Base-by-base conservation (phyloP, 2,329 filamentous ascomycete genomes). In the Aspergillus quadrilineatus region DNA sequence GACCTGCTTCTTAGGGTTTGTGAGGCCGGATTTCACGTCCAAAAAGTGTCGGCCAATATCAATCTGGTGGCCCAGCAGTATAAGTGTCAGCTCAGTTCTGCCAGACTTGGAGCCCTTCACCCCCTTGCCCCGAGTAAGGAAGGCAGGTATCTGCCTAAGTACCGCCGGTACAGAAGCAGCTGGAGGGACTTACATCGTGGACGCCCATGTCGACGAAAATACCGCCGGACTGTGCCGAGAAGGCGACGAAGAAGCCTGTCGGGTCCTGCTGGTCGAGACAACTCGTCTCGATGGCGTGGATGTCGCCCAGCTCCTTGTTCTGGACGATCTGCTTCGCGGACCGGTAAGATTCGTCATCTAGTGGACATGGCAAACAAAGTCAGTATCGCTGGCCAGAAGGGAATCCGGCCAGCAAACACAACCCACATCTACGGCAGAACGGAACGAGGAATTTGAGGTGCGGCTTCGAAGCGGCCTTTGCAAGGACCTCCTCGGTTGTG, bases 181-280 rank as follows among this genome's bases (percentile, higher is more conserved):
- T 26, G 10, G 12, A 34, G 30, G 48, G 58, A 59, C 70, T 67
- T n/a, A 69, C 66, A 15, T 65, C 64, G 52, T 72, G 69, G 41
- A 71, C 63, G 30, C 69, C 68, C 53, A 71, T 66, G 55, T 71
- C 69, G 46, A 71, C 58, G 59, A 71, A 71, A 48, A 71, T 70
- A 7, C 69, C 69, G 12, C 69, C 69, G 8, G 69, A 71, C 50
- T 66, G 65, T 49, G 62, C 69, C 9, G 69, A 70, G 48, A 71
- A 71, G 28, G 65, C 52, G n/a, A 71, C 67, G 36, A 71, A 71
- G 45, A 71, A 71, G 29, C 63, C 69, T 68, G 22, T 57, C 22
- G 55, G 55, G 14, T 57, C 55, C 32, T 41, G 32, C 50, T 49
- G 44, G n/a, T 57, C 55, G 7, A 57, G 41, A 17, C 55, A 41